Base-by-base conservation (phyloP, 495 filamentous ascomycete genomes). In the Penicillium diatomitis region DNA sequence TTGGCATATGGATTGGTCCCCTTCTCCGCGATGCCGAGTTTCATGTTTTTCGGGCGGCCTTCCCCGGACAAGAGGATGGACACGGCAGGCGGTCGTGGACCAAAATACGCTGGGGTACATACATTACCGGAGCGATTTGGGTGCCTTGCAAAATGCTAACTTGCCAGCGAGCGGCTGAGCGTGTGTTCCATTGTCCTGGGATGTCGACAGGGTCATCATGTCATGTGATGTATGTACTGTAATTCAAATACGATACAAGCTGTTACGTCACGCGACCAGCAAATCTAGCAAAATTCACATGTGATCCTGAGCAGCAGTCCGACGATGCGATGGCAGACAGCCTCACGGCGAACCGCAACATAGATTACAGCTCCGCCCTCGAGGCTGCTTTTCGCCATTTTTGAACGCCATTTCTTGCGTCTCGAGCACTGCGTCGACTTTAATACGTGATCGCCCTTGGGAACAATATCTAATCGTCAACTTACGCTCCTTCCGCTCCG, bases 181-280 rank as follows among this genome's bases (percentile, higher is more conserved):
- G 20, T 20, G 20, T 20, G 20, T 20, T 20, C 20, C 20, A 20
- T 20, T 20, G 20, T 20, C 20, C 20, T 20, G 20, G 20, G 20
- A 20, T 0, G 20, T 20, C 20, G 20, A 20, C 20, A 20, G 20
- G 20, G 20, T 20, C 20, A 20, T 20, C 20, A 20, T 1, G 20
- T 20, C 20, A 20, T 20, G 20, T 20, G 20, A 20, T 20, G 20
- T 20, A 2, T 20, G 20, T 20, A 38, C 41, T 39, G 53, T 56
- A 49, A 46, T 43, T 42, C 49, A 4, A 4, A 4, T 56, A 63
- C 64, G 65, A 54, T 57, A 63, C 51, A 45, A 44, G 28, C 39
- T 40, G 46, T 66, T 67, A 70, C 67, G 63, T 67, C 64, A 69
- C 64, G 64, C 64, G 64, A 69, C 61, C 60, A 11, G 46, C 33